Conservation (phyloP, 192 early-diverging fungal species). For the Rhizophagus sp. region DNA sequence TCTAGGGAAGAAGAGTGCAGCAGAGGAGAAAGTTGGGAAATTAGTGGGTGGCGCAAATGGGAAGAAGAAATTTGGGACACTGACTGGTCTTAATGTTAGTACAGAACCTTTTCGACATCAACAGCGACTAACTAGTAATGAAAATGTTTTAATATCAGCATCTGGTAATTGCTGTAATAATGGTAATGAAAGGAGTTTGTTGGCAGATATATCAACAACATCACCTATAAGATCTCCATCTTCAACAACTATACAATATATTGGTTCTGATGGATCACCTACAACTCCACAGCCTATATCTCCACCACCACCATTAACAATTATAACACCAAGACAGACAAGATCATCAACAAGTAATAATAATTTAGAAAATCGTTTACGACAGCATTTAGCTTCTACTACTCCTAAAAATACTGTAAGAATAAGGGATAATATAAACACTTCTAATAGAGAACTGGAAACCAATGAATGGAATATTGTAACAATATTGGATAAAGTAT, state of each 20-base stretch:
- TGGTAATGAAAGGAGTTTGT: neutral
- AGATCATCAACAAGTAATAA: neutral
- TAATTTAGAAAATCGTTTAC: conserved; percentile 17
- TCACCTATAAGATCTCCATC: conserved; percentile 22
- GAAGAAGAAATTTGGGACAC: conserved; percentile 19
- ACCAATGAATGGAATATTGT: neutral
- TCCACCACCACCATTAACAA: conserved; percentile 20
- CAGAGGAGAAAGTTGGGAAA: conserved; percentile 18
- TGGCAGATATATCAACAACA: neutral
- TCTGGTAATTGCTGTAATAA: neutral
- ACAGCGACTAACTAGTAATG: neutral
- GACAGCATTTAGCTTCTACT: conserved; percentile 23
- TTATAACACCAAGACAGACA: conserved; percentile 1
- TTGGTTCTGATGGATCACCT: neutral
- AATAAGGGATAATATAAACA: neutral
- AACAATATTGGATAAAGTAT: neutral
- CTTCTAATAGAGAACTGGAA: neutral
- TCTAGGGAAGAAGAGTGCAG: neutral
- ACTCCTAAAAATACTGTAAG: neutral
- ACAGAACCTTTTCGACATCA: neutral
- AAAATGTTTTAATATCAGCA: neutral
- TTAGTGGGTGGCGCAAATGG: conserved; percentile 4
- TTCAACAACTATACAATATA: conserved; percentile 2
- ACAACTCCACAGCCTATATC: neutral
- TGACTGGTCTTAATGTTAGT: conserved; percentile 2